phyloP scores from a whole-genome alignment of 2,329 filamentous ascomycete species.

The Trichoderma sp. region DNA sequence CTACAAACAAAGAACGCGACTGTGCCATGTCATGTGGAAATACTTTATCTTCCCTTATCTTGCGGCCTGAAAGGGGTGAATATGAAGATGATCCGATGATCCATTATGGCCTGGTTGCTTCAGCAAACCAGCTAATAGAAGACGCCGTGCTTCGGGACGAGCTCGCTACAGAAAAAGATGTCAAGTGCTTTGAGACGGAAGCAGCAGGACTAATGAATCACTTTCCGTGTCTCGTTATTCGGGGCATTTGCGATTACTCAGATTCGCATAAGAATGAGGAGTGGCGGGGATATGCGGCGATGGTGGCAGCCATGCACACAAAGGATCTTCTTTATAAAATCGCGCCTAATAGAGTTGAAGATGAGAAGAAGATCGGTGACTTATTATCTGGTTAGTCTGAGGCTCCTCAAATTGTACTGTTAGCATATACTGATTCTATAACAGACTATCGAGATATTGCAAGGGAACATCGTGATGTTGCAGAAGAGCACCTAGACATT shows the following conservation, averaged over 20 bases:
- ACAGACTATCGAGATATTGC: neutral
- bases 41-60: accelerated
- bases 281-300: neutral
- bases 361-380: neutral
- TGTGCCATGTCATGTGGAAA: neutral
- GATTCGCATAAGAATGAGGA: neutral
- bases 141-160: neutral
- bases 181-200: neutral
- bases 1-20: neutral
- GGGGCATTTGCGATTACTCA: neutral
- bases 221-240: neutral
- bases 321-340: neutral
- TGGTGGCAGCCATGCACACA: neutral
- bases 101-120: neutral
- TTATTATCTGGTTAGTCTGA: neutral
- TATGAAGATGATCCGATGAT: neutral
- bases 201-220: neutral
- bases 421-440: neutral
- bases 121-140: neutral
- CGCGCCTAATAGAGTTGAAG: neutral
- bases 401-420: accelerated
- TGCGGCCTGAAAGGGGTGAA: neutral
- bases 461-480: neutral
- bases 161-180: neutral
- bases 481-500: neutral